Base-by-base conservation (phyloP, 2,329 filamentous ascomycete genomes). In the Xylaria sp. region DNA sequence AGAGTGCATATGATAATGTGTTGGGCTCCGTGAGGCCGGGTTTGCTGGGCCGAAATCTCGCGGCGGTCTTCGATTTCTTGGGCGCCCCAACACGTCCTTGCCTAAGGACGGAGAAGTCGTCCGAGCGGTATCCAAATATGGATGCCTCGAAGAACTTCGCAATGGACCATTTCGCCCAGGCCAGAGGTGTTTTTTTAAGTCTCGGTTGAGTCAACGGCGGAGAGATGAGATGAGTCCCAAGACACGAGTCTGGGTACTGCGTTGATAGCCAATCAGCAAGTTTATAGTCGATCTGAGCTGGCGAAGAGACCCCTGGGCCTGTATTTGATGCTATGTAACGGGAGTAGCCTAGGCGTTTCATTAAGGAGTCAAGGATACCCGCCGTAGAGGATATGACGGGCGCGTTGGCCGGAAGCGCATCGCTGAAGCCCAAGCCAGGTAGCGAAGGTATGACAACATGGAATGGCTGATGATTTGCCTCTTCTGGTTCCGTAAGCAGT, bases 391-490 rank as follows among this genome's bases (percentile, higher is more conserved):
- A 76, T 65, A 89, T 78, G n/a, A 85, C 83, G 74, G 85, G 82
- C 8, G 79, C 80, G 57, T 85, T 84, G 64, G 82, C 82, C 0
- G 83, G 81, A 48, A 90, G 82, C 1, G 89, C 82, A 77, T 92
- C 89, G 77, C 89, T 91, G 75, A 92, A 92, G 18, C 89, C 90
- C 55, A 91, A 82, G 0, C 90, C 90, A 0, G 90, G 90, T 23
- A 92, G 83, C 52, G 88, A 89, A 0, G 90, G 90, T 23, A 88
- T 87, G 23, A 92, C 85, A n/a, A 92, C 76, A 74, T 92, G 88
- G 74, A 92, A 92, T 0, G 88, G 83, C 68, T 87, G 86, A 20
- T 79, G 74, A 51, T 75, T 73, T 63, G 78, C 74, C 73, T 84
- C 81, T 10, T 85, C 80, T 1, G 89, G 88, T 25, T 88, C 81